Conservation (phyloP, 2,329 filamentous ascomycete species). For the Dothistroma pini region DNA sequence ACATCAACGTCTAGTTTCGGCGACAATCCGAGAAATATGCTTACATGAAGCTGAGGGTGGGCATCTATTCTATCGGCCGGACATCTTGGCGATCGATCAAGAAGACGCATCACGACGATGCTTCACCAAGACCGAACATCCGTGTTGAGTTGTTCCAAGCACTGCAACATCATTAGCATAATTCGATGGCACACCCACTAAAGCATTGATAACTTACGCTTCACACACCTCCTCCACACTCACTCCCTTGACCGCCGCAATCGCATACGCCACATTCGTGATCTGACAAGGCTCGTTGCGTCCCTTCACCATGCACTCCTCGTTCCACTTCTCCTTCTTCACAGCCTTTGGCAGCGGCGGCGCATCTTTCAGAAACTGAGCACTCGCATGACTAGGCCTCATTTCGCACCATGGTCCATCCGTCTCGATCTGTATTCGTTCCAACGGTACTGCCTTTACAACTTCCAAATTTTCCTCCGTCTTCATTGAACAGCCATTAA, state of each 20-base stretch:
- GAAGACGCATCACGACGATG: neutral
- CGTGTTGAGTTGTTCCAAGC: constrained; percentile 76
- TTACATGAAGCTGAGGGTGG: neutral
- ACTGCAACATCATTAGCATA: constrained; percentile 35
- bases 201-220: constrained; percentile 49
- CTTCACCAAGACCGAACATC: constrained; percentile 70
- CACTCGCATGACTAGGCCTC: constrained; percentile 79
- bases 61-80: neutral
- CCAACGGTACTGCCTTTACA: constrained; percentile 72
- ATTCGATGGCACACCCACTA: constrained; percentile 17
- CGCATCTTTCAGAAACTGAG: constrained; percentile 66
- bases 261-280: constrained; percentile 77
- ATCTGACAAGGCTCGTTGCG: constrained; percentile 92
- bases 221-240: constrained; percentile 79
- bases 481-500: constrained; percentile 96
- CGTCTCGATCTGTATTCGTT: constrained; percentile 87
- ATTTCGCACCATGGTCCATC: constrained; percentile 98
- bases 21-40: neutral
- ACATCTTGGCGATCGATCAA: neutral
- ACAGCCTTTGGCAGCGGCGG: constrained; percentile 69
- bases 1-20: neutral
- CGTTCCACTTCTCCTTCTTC: constrained; percentile 93
- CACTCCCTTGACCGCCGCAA: constrained; percentile 81
- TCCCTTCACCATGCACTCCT: constrained; percentile 87
- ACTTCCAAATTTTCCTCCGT: constrained; percentile 86